Evolutionary conservation across 1,139 yeast species (phyloP).

Genomic region (Suhomyces chickasaworum): DNA sequence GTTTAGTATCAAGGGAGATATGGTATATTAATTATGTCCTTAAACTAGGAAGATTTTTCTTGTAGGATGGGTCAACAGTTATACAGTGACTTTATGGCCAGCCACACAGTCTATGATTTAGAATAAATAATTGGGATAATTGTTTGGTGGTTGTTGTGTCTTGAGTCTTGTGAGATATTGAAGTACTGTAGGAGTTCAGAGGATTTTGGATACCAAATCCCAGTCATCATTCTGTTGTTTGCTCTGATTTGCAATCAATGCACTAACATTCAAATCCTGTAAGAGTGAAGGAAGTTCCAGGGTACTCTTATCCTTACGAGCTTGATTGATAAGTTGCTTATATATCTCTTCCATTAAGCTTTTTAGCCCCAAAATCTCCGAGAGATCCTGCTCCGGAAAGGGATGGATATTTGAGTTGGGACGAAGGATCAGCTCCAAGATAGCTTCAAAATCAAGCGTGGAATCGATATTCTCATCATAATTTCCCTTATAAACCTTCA

Average conservation of each 20-base stretch:
- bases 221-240: constrained; percentile 41
- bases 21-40: no score
- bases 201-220: constrained; percentile 42
- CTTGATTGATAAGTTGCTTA: constrained; percentile 12
- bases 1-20: no score
- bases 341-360: constrained; percentile 21
- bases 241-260: constrained; percentile 30
- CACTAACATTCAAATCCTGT: constrained; percentile 28
- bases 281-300: constrained; percentile 19
- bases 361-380: constrained; percentile 13
- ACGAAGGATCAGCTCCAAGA: constrained; percentile 17
- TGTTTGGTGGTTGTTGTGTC: no score
- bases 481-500: constrained; percentile 16
- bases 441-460: constrained; percentile 26
- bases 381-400: constrained; percentile 8
- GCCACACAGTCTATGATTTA: neutral
- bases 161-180: no score
- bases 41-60: no score
- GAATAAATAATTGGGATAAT: neutral
- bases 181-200: no score
- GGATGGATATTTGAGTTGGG: constrained; percentile 1
- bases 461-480: constrained; percentile 15
- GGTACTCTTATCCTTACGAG: constrained; percentile 6
- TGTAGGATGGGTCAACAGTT: neutral
- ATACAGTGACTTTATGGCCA: neutral